Conservation (phyloP, 768 basidiomycete genomes). For the Rhodocollybia butyracea region DNA sequence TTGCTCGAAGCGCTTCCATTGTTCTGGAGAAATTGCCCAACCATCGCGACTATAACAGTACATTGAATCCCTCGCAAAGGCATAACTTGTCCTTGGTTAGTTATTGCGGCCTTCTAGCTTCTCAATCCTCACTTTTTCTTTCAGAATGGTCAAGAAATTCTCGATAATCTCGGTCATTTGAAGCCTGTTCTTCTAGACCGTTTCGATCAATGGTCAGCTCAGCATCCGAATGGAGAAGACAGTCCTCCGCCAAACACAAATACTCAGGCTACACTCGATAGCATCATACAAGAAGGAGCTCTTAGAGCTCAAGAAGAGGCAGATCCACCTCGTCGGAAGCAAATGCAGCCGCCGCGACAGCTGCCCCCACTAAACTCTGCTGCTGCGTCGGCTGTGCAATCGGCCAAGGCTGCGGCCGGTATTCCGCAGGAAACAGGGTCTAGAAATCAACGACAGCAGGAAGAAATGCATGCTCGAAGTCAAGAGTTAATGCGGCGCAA, state of each 20-base stretch:
- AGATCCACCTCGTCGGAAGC: background rate
- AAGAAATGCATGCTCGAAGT: constrained; percentile 12
- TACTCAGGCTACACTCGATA: constrained; percentile 14
- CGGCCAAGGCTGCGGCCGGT: constrained; percentile 25
- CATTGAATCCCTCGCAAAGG: constrained; percentile 56
- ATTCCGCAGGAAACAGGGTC: constrained; percentile 7
- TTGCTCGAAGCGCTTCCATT: constrained; percentile 51
- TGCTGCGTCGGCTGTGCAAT: constrained; percentile 21
- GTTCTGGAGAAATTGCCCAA: constrained; percentile 72
- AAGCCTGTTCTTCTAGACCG: constrained; percentile 63
- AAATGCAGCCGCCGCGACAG: background rate
- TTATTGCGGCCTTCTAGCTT: constrained; percentile 3
- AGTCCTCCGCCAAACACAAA: constrained; percentile 21
- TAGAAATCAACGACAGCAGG: constrained; percentile 12
- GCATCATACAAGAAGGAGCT: constrained; percentile 7
- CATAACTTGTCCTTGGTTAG: constrained; percentile 69
- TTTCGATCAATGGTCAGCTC: constrained; percentile 56
- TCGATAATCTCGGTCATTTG: constrained; percentile 60
- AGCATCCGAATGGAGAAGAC: constrained; percentile 35
- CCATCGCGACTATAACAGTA: constrained; percentile 60
- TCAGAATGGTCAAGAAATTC: constrained; percentile 75
- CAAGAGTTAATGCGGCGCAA: constrained; percentile 21
- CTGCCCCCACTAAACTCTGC: constrained; percentile 10
- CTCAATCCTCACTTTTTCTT: background rate
- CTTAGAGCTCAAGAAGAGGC: background rate